Evolutionary conservation across 2,329 filamentous ascomycete genomes (phyloP), one percentile per base, ranked within the genome.

Genomic region (Cladosporium sp.): DNA sequence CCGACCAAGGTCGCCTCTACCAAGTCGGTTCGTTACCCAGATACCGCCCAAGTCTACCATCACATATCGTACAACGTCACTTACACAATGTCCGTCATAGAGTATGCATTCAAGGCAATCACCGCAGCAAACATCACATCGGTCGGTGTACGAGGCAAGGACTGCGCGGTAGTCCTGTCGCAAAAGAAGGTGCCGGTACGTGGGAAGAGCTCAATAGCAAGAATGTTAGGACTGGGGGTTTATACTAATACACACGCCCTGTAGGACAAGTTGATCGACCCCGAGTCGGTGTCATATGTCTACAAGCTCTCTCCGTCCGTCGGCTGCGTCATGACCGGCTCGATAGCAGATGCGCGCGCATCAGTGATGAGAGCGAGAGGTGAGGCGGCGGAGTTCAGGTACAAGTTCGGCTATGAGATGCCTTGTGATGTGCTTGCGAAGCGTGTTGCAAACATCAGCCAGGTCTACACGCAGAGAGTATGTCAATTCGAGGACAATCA

Each of bases 101-200:
- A 98, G 80, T 98, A 98, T 92, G 93, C 93, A 63, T 98, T 98
- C 84, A 98, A 98, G 78, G 93, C 93, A 53, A 98, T 98, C 74
- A 98, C 93, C 62, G 92, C 93, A 55, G 93, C 93, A 62, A 97
- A 97, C 74, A 97, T 98, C 77, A 98, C 95, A 79, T 93, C 93
- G 55, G 82, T 98, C 70, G 93, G 93, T 62, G 83, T 98, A 61
- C 82, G 90, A 68, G 93, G 93, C 72, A 98, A 98, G 80, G 83
- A 93, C 75, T 97, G 92, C 66, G 93, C 93, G 29, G 93, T 98
- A 38, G 88, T 98, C 47, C 77, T 98, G 69, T 97, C 93, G 55
- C 93, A 98, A 76, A 98, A 98, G 84, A 98, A 98, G 77, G 93
- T 98, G 61, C 92, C 93, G 53, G 92, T 96, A 86, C 59, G 91